Evolutionary conservation across 1,284 basidiomycete species (phyloP).

Genomic region (Irpex rosettiformis): DNA sequence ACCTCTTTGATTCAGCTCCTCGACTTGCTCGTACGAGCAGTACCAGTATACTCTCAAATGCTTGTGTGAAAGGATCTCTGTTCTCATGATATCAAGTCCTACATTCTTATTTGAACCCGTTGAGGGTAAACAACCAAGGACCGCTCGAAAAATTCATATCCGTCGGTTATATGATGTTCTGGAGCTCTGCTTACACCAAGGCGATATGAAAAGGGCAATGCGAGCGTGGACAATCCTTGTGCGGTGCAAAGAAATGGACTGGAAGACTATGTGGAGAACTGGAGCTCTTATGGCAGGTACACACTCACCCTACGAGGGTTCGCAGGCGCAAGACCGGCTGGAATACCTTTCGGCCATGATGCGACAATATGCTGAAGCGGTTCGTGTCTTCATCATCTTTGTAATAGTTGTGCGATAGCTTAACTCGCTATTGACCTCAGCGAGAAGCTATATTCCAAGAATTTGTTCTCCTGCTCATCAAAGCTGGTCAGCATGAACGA

Average conservation of each 20-base stretch:
- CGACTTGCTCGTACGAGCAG: not conserved
- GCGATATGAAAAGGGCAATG: slow-evolving; percentile 63
- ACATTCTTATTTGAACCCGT: slow-evolving; percentile 56
- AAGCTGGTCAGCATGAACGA: slow-evolving; percentile 51
- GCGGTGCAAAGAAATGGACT: slow-evolving; percentile 81
- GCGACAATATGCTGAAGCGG: slow-evolving; percentile 61
- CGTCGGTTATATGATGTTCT: slow-evolving; percentile 72
- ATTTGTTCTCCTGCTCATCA: slow-evolving; percentile 64
- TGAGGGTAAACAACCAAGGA: slow-evolving; percentile 40
- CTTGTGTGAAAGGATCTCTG: not conserved
- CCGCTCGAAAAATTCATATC: slow-evolving; percentile 65
- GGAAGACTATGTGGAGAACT: slow-evolving; percentile 73
- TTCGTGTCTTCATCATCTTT: slow-evolving; percentile 30
- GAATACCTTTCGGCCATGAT: slow-evolving; percentile 67
- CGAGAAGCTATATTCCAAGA: slow-evolving; percentile 74
- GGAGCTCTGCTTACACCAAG: slow-evolving; percentile 68
- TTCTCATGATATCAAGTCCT: not conserved
- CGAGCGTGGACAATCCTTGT: slow-evolving; percentile 79
- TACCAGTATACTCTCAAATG: not conserved
- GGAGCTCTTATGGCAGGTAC: slow-evolving; percentile 56
- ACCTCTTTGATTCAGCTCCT: not conserved
- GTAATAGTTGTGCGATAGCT: slow-evolving; percentile 2
- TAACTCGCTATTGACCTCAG: slow-evolving; percentile 36
- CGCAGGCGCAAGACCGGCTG: slow-evolving; percentile 35
- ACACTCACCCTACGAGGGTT: slow-evolving; percentile 21